A percentile compares a stretch with the other conserved stretches of the same genome.
Evolutionary conservation across 352 stramenopile genomes (phyloP).

Genomic region (Phytophthora niederhauseri): DNA sequence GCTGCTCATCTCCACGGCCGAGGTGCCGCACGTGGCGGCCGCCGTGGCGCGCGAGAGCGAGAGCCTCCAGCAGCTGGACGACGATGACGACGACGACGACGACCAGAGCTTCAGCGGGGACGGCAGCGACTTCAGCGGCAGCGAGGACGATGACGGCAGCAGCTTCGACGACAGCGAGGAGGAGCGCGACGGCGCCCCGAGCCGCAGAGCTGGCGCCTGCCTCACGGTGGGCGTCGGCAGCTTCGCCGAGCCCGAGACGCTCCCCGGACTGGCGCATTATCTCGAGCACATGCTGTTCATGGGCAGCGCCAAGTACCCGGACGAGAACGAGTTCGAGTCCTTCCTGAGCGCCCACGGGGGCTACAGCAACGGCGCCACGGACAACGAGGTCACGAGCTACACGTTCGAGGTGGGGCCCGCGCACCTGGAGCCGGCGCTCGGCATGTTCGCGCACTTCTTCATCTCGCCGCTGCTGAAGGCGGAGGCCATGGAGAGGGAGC

Average conservation of each 20-base stretch:
- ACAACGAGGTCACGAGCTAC: constrained; percentile 94
- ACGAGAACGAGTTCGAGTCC: constrained; percentile 94
- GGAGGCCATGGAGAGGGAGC: constrained; percentile 80
- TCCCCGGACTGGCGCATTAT: constrained; percentile 90
- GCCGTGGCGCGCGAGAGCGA: constrained; percentile 39
- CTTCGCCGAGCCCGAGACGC: constrained; percentile 69
- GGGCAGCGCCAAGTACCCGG: constrained; percentile 92
- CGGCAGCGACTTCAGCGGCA: constrained; percentile 42
- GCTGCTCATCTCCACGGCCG: constrained; percentile 72
- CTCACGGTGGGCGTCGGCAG: constrained; percentile 75
- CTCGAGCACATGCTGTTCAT: constrained; percentile 98
- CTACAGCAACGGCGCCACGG: constrained; percentile 93
- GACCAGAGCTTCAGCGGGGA: constrained; percentile 9
- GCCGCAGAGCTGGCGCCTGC: constrained; percentile 59
- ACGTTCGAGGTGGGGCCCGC: constrained; percentile 91
- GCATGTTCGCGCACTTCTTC: constrained; percentile 97
- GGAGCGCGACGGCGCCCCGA: constrained; percentile 27
- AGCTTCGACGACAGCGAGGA: constrained; percentile 51
- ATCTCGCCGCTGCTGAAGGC: constrained; percentile 87
- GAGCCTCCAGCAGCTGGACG: constrained; percentile 10
- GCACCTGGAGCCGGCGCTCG: constrained; percentile 69
- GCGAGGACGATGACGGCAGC: constrained; percentile 38
- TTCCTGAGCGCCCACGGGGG: constrained; percentile 91
- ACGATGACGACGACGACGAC: constrained; percentile 26
- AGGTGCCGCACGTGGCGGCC: constrained; percentile 44